phyloP scores from a whole-genome alignment of 2,329 filamentous ascomycete species.

The Scolecobasidium constrictum region DNA sequence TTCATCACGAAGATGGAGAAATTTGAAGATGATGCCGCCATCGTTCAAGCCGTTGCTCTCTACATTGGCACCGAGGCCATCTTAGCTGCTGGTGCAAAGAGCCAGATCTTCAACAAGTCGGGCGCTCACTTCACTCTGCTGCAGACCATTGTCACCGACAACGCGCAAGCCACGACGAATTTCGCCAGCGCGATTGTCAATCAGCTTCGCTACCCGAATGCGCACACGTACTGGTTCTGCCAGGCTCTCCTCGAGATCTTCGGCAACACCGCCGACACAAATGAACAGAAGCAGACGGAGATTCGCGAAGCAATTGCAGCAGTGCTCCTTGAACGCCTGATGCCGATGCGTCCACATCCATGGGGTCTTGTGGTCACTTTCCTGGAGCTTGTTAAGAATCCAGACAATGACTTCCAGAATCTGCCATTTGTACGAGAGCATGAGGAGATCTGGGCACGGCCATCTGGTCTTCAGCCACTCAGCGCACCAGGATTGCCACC shows the following conservation, averaged over 20 bases:
- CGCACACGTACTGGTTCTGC: constrained; percentile 86
- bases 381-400: constrained; percentile 83
- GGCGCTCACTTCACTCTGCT: constrained; percentile 62
- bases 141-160: constrained; percentile 48
- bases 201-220: constrained; percentile 82
- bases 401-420: constrained; percentile 84
- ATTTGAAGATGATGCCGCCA: constrained; percentile 47
- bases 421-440: constrained; percentile 82
- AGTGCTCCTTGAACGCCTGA: constrained; percentile 75
- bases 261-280: constrained; percentile 27
- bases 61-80: constrained; percentile 70
- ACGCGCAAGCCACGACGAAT: constrained; percentile 59
- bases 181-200: constrained; percentile 78
- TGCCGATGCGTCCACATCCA: constrained; percentile 84
- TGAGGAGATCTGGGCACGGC: constrained; percentile 7
- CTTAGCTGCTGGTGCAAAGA: constrained; percentile 46
- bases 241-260: constrained; percentile 78
- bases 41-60: constrained; percentile 75
- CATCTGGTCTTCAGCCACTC: background rate
- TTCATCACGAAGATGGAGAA: constrained; percentile 57
- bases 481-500: background rate
- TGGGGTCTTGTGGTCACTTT: constrained; percentile 89
- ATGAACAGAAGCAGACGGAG: constrained; percentile 59
- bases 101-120: constrained; percentile 52
- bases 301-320: constrained; percentile 86